Base-by-base conservation (phyloP, 2,329 filamentous ascomycete genomes). In the Decorospora gaudefroyi region DNA sequence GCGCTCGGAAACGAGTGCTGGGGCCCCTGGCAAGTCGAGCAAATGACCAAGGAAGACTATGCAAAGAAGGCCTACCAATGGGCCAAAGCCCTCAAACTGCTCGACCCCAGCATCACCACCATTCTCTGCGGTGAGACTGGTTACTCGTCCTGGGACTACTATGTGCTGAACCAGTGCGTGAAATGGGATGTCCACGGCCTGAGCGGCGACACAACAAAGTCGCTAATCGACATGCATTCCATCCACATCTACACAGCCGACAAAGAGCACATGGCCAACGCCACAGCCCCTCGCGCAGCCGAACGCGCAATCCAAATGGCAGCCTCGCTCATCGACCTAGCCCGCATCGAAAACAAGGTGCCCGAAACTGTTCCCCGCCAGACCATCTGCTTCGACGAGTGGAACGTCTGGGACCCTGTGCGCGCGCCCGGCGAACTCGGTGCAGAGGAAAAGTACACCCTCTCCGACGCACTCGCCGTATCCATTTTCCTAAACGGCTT, bases 331-430 rank as follows among this genome's bases (percentile, higher is more conserved):
- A 88, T 90, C 54, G 86, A 90, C 64, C 79, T 90, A 1, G 87
- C 87, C 0, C 77, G 84, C 22, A 84, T 88, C 60, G 84, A 88
- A 65, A 85, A 86, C 67, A 72, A 74, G 27, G 78, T 86, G 0
- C 78, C 84, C 0, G 71, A 77, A 0, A 73, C 75, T 0, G 79
- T 84, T n/a, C 79, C 80, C 3, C 74, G 79, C 3, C 85, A 82
- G 32, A 85, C 78, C 37, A 88, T 91, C 65, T 90, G 87, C 75
- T 90, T 90, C 64, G 87, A 91, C 64, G 87, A 90, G 69, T 90
- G 87, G 87, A 91, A 90, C 65, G 86, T 90, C 6, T 91, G 87
- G 87, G 86, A 89, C 57, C 85, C 86, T 0, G 75, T 78, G 39
- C 80, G 86, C 6, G 86, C 87, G 0, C 85, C 85, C 0, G 87